Evolutionary conservation across 768 basidiomycete genomes (phyloP), one percentile per base, ranked within the genome.

Genomic region (Lactifluus rugatus): DNA sequence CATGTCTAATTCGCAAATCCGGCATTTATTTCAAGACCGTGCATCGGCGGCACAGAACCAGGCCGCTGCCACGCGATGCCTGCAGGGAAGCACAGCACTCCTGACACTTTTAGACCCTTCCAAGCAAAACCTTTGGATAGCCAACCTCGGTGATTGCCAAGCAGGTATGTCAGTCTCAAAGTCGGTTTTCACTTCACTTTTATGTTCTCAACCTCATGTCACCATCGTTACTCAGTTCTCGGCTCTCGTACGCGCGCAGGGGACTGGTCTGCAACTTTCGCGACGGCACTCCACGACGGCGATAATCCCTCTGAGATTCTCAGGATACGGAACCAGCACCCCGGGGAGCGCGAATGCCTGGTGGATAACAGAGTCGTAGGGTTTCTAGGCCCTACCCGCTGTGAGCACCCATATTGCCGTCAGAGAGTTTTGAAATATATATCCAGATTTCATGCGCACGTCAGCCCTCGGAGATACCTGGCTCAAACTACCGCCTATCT

Each of bases 91-190:
- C 0, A 89, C 88, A 2, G 86, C 84, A 5, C 77, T 89, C 32
- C 78, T 89, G 42, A 79, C 87, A 9, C 75, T 90, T 37, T 77
- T 85, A 42, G 86, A 89, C 71, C 85, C 87, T 36, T 74, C 80
- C 19, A 78, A 80, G 61, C 74, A 78, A 65, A 80, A 87, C 61
- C 72, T 89, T 21, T 90, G 88, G 88, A 71, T 89, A 48, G 87
- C 87, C 6, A 89, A 89, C 66, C 75, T 90, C 26, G 88, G 88
- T 14, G 88, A 90, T 66, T 89, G 85, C 68, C 83, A 86, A 75
- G 85, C 85, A 60, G 75, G 87, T 87, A 62, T 62, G 83, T 72
- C 25, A 54, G 49, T 36, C 34, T 36, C 26, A 50, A 45, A 9
- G 23, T 45, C 42, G 41, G 31, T 34, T 23, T 36, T 32, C 51